phyloP scores from a whole-genome alignment of 495 filamentous ascomycete genomes.

The Aspergillus sclerotiicarbonarius region DNA sequence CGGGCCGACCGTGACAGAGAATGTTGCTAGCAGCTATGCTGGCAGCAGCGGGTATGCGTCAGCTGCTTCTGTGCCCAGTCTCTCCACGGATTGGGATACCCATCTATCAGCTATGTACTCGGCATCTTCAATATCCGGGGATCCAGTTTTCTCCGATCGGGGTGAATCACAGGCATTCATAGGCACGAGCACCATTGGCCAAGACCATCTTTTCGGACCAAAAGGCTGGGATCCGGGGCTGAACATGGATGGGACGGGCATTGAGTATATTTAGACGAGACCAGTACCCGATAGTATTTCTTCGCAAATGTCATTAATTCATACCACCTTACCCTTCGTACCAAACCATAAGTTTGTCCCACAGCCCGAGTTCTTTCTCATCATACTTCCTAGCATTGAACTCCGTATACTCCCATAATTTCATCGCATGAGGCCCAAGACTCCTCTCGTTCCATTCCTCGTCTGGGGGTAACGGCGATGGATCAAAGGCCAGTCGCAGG shows the following conservation, averaged over 20 bases:
- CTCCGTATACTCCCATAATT: not conserved
- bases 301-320: not conserved
- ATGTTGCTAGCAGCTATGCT: too few species aligned
- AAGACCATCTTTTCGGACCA: not conserved
- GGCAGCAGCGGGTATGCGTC: too few species aligned
- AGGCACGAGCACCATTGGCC: not conserved
- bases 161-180: not conserved
- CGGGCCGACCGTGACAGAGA: too few species aligned
- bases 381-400: not conserved
- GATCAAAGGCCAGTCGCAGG: not conserved
- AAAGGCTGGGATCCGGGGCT: not conserved
- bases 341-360: not conserved
- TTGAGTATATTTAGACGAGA: not conserved
- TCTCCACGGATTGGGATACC: too few species aligned
- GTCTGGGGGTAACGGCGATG: not conserved
- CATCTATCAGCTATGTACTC: too few species aligned
- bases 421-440: not conserved
- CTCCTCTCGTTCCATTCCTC: not conserved
- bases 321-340: not conserved
- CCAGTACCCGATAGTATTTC: not conserved
- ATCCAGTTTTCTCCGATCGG: too few species aligned
- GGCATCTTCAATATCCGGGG: too few species aligned
- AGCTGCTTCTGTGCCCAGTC: too few species aligned
- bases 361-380: not conserved
- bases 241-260: not conserved